These are phyloP conservation scores for Ascomycota sp. DNA, from an alignment of 2,329 filamentous ascomycete genomes.

Conservation along the genomic window DNA sequence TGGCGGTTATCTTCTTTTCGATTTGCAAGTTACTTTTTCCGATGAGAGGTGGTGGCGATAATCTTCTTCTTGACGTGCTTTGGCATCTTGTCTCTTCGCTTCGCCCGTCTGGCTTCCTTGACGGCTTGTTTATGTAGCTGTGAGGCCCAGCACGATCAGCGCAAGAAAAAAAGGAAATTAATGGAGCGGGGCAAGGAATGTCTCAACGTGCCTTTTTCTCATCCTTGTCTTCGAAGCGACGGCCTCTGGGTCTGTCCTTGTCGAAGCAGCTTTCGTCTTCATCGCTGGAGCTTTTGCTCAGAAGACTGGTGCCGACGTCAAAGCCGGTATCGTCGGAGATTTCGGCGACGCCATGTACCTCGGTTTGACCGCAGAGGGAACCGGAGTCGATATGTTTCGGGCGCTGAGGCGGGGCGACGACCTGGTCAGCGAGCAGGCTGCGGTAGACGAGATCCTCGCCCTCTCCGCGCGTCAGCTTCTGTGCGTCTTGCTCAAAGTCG, in stretches of 20 bases:
- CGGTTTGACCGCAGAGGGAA: too few species aligned
- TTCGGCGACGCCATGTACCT: too few species aligned
- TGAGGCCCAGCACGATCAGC: neutral
- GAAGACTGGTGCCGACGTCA: slow-evolving; percentile 27
- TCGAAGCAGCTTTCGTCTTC: slow-evolving; percentile 35
- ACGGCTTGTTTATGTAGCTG: slow-evolving; percentile 64
- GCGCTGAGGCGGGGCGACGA: slow-evolving; percentile 17
- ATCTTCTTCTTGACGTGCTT: slow-evolving; percentile 90
- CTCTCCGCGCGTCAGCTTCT: slow-evolving; percentile 52
- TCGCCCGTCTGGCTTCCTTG: slow-evolving; percentile 89
- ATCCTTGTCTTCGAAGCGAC: slow-evolving; percentile 80
- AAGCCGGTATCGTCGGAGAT: too few species aligned
- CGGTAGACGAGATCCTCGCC: slow-evolving; percentile 68
- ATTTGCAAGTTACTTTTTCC: slow-evolving; percentile 41
- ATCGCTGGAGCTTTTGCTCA: slow-evolving; percentile 18
- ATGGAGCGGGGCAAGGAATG: too few species aligned
- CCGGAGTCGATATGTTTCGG: slow-evolving; percentile 29
- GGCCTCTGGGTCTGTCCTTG: slow-evolving; percentile 53
- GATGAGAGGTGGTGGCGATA: slow-evolving; percentile 39
- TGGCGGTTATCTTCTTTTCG: too few species aligned
- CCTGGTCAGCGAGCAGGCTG: slow-evolving; percentile 57
- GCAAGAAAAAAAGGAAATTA: neutral
- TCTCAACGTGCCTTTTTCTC: slow-evolving; percentile 51
- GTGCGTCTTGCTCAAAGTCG: slow-evolving; percentile 79
- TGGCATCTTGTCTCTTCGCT: slow-evolving; percentile 86